Conservation (phyloP, 495 filamentous ascomycete genomes). For the Aspergillus hancockii region DNA sequence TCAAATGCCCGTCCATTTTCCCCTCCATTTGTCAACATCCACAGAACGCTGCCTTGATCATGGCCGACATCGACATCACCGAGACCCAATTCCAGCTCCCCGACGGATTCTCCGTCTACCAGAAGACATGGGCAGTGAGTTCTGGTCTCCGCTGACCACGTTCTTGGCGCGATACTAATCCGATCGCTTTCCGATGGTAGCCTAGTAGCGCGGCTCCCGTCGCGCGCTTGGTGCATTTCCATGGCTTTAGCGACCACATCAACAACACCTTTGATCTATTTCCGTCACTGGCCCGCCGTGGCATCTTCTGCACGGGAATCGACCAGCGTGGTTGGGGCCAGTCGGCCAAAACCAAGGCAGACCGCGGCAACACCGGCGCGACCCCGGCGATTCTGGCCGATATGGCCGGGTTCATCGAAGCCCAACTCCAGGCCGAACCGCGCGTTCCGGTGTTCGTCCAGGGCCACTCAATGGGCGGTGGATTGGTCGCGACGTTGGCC, state of each 20-base stretch:
- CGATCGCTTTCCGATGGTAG: constrained; percentile 31
- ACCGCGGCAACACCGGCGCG: constrained; percentile 69
- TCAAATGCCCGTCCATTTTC: too few relatives aligned
- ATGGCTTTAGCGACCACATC: constrained; percentile 88
- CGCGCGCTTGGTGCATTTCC: constrained; percentile 75
- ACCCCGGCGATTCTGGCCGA: constrained; percentile 72
- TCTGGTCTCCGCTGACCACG: not conserved
- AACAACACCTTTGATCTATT: constrained; percentile 74
- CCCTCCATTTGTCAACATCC: too few relatives aligned
- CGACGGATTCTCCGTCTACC: constrained; percentile 67
- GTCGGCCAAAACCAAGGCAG: constrained; percentile 41
- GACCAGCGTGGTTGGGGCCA: constrained; percentile 78
- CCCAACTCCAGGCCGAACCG: constrained; percentile 32
- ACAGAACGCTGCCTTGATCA: not conserved
- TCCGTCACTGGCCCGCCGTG: constrained; percentile 62
- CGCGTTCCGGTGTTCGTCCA: constrained; percentile 74
- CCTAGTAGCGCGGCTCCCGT: constrained; percentile 48
- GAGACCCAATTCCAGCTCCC: constrained; percentile 37
- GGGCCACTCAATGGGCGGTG: constrained; percentile 87
- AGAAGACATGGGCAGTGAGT: constrained; percentile 83
- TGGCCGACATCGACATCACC: constrained; percentile 25
- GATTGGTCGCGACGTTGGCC: constrained; percentile 47
- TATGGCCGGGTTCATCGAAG: constrained; percentile 67
- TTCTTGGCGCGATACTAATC: constrained; percentile 11
- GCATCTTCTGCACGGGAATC: constrained; percentile 71